phyloP scores from a whole-genome alignment of 768 basidiomycete genomes.

The Suillus decipiens region DNA sequence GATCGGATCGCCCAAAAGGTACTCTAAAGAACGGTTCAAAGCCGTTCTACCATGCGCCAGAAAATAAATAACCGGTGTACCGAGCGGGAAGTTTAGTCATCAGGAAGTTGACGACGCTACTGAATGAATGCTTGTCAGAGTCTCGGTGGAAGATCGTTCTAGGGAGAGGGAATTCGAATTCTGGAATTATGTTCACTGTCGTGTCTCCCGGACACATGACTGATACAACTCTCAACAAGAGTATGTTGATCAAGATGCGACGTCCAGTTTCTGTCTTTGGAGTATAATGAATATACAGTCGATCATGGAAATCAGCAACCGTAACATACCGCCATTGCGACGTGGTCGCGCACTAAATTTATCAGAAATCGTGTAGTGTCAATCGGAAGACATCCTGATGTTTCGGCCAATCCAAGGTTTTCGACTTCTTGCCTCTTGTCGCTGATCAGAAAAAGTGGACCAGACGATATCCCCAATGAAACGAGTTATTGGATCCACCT shows the following conservation, averaged over 20 bases:
- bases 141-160: slow-evolving; percentile 15
- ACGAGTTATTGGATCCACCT: neutral
- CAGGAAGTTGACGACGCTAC: slow-evolving; percentile 18
- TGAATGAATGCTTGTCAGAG: slow-evolving; percentile 19
- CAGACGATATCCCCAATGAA: neutral
- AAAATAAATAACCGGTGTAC: slow-evolving; percentile 14
- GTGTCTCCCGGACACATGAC: slow-evolving; percentile 11
- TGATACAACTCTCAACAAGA: slow-evolving; percentile 5
- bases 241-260: neutral
- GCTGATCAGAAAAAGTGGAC: slow-evolving; percentile 14
- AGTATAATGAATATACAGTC: neutral
- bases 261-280: neutral
- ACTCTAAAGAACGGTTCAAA: slow-evolving; percentile 13
- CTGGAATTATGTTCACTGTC: slow-evolving; percentile 23
- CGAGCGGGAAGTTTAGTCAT: slow-evolving; percentile 13
- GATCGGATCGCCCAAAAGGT: slow-evolving; percentile 17
- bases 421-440: slow-evolving; percentile 6
- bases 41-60: neutral
- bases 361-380: neutral
- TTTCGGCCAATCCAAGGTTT: slow-evolving; percentile 11
- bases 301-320: neutral
- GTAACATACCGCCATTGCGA: neutral
- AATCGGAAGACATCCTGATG: slow-evolving; percentile 2
- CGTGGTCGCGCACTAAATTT: neutral
- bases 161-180: slow-evolving; percentile 24